Conservation (phyloP, 179 eudicot species). For the Drosera spatulata region DNA sequence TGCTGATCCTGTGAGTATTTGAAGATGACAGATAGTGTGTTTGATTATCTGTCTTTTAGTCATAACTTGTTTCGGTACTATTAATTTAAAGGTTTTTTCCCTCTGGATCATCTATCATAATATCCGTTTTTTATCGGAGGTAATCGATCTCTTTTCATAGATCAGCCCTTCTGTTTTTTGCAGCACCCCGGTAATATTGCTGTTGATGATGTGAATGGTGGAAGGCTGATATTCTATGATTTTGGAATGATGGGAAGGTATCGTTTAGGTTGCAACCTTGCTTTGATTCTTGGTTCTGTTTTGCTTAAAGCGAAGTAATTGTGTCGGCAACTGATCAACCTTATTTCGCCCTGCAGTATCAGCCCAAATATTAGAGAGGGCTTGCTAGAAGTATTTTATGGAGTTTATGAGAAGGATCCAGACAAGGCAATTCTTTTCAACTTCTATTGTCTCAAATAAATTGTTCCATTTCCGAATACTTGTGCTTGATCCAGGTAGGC, state of each 20-base stretch:
- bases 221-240: constrained; percentile 94
- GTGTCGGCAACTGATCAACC: constrained; percentile 4
- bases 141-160: too few species aligned
- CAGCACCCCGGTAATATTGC: constrained; percentile 99
- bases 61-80: background rate
- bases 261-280: constrained; percentile 1
- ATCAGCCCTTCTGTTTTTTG: constrained; percentile 7
- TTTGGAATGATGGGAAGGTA: constrained; percentile 99
- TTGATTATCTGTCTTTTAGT: background rate
- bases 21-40: too few species aligned
- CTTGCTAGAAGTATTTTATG: constrained; percentile 84
- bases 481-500: constrained; percentile 2
- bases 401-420: constrained; percentile 97
- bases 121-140: too few species aligned
- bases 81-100: too few species aligned
- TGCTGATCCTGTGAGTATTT: constrained; percentile 82
- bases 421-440: constrained; percentile 47
- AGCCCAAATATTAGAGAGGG: constrained; percentile 94
- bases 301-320: background rate
- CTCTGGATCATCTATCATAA: too few species aligned
- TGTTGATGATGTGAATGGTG: constrained; percentile 97
- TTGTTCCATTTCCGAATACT: constrained; percentile 1
- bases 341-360: constrained; percentile 49
- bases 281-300: constrained; percentile 1
- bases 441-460: background rate